Evolutionary conservation across 129 eudicot genomes (phyloP), one percentile per base, ranked within the genome.

Genomic region (Rutidosis leptorrhynchoides): DNA sequence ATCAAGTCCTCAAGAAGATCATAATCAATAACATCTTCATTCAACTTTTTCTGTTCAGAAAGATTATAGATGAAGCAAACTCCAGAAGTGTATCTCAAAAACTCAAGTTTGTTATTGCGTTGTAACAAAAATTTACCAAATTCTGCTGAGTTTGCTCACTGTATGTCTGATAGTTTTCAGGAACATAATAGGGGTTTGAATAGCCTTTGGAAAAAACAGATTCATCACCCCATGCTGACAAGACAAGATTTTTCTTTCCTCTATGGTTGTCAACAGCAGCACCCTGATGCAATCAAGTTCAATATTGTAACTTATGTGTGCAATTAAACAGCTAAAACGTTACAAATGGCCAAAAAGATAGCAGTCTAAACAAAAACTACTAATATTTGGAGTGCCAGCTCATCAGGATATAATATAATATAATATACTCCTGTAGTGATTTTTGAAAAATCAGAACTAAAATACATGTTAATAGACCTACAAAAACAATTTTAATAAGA

Each of bases 1-100:
- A 92, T 87, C 89, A 92, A 74, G 76, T 92, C 98, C 75, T 92
- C 96, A 26, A 92, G 88, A 71, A 92, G 85, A 82, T 92, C 98
- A 82, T 85, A 92, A 82, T 92, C 96, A 75, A 92, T 85, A 43
- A 81, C 79, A 72, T 92, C 96, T 88, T 92, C 98, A 80, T 92
- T 85, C 74, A 88, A 72, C 71, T 54, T 88, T 78, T 60, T 92
- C 98, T 92, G 98, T 69, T 65, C 22, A 71, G 42, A 66, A 58
- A 73, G 33, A 48, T 56, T 28, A 57, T 8, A 12, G 25, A 26
- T 64, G 42, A 55, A 73, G 56, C 26, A 1, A 25, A 40, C 14
- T 65, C 52, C 65, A 60, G 68, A 30, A 29, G 62, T 52, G 46
- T 66, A 30, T 28, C 24, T 35, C 21, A 53, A 45, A 3, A 54